These are phyloP conservation scores for Aeminium ludgeri DNA, from an alignment of 495 filamentous ascomycete species.

Conservation along the genomic window DNA sequence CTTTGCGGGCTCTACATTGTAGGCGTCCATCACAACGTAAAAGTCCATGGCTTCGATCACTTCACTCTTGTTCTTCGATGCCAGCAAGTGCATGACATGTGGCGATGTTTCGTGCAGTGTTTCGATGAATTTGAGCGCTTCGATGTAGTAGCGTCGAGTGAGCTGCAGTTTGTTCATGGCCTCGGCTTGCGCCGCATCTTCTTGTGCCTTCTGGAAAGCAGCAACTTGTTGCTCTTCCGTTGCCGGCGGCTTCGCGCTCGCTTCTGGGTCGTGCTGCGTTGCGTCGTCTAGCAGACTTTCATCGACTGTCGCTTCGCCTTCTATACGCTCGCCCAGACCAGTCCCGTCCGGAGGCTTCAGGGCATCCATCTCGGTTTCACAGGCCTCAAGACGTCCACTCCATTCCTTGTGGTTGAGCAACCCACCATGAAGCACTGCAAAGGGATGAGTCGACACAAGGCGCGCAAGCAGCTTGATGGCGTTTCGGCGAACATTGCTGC, in stretches of 20 bases:
- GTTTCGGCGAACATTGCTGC: slow-evolving; percentile 88
- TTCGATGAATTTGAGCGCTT: slow-evolving; percentile 87
- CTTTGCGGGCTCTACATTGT: slow-evolving; percentile 85
- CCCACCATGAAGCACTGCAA: slow-evolving; percentile 78
- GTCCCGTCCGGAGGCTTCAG: slow-evolving; percentile 64
- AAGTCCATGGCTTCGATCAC: slow-evolving; percentile 99
- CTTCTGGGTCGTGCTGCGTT: slow-evolving; percentile 54
- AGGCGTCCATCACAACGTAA: slow-evolving; percentile 83
- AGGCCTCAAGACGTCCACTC: slow-evolving; percentile 57
- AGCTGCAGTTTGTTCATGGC: slow-evolving; percentile 69
- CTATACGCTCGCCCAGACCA: slow-evolving; percentile 48
- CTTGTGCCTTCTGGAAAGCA: slow-evolving; percentile 49
- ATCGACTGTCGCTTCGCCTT: slow-evolving; percentile 46
- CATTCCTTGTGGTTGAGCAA: slow-evolving; percentile 72
- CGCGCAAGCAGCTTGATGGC: slow-evolving; percentile 82
- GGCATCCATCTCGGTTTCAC: slow-evolving; percentile 64
- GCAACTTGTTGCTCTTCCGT: slow-evolving; percentile 42
- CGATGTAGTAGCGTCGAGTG: slow-evolving; percentile 74
- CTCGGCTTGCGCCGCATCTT: slow-evolving; percentile 58
- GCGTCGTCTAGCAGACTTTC: slow-evolving; percentile 72
- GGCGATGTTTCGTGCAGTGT: slow-evolving; percentile 69
- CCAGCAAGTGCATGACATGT: slow-evolving; percentile 68
- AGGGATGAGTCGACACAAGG: slow-evolving; percentile 83
- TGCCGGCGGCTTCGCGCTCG: slow-evolving; percentile 44
- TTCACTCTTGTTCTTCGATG: slow-evolving; percentile 91